Base-by-base conservation (phyloP, 2,329 filamentous ascomycete genomes). In the Penicillium italicum region DNA sequence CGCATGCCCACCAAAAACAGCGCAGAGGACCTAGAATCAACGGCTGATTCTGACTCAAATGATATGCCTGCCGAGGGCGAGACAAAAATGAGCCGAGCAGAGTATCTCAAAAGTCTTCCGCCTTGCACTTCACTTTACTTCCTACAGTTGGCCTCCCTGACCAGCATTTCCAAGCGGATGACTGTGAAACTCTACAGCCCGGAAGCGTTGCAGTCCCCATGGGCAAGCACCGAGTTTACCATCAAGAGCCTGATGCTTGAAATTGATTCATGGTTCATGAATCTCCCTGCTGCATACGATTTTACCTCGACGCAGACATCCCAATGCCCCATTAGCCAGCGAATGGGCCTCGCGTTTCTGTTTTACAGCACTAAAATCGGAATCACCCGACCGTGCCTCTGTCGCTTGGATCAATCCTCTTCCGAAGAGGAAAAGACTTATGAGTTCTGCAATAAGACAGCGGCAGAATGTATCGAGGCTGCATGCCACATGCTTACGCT, bases 291-390 rank as follows among this genome's bases (percentile, higher is more conserved):
- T 24, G 59, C 68, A 2, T 76, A 75, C 49, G 74, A 76, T 46
- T 76, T 76, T 50, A 73, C 69, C 14, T 69, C 69, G 3, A 73
- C 69, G 14, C 72, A 72, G 56, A 69, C 66, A 42, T 71, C 69
- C 10, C 70, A 71, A 40, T 66, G 63, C 22, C 70, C 69, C 20
- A 58, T 72, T 14, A 62, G 71, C 34, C 68, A 72, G 37, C 70
- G 75, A 20, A 69, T 74, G 62, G 65, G 69, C 26, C 67, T 79
- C 2, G 75, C 73, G 1, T 74, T 78, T 49, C 59, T 72, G 14
- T 78, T 73, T 57, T 76, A 77, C 60, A 75, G 76, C 52, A 72
- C 71, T 9, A 75, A 73, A 47, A 73, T 76, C 34, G 70, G 72
- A 9, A 73, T 77, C 42, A 73, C 76, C 49, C 70, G 74, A 24